Evolutionary conservation across 441 rosid species (phyloP).

Genomic region (Bocquillonia castaneifolia): DNA sequence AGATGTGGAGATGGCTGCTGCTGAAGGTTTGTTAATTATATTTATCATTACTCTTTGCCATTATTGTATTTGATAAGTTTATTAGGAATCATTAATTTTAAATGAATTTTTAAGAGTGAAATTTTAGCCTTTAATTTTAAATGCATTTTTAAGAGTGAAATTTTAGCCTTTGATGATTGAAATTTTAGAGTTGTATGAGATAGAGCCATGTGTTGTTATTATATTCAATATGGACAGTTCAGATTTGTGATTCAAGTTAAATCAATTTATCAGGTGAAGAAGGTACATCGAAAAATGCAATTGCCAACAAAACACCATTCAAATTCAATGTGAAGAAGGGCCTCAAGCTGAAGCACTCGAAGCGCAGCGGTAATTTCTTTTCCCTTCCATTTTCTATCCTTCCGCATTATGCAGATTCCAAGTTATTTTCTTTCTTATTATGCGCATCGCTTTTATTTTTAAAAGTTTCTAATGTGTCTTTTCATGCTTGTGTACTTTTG

Average conservation of each 20-base stretch:
- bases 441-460: not conserved
- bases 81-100: too few species aligned
- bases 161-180: too few species aligned
- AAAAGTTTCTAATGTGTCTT: not conserved
- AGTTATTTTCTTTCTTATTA: not conserved
- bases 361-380: slow-evolving; percentile 41
- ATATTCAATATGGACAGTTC: not conserved
- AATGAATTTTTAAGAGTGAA: too few species aligned
- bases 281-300: slow-evolving; percentile 35
- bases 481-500: not conserved
- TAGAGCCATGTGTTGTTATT: too few species aligned
- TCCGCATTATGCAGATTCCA: not conserved
- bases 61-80: too few species aligned
- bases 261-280: slow-evolving; percentile 18
- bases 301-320: slow-evolving; percentile 26
- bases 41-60: not conserved
- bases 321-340: slow-evolving; percentile 55
- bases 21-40: slow-evolving; percentile 32
- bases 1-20: slow-evolving; percentile 68
- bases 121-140: too few species aligned
- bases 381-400: not conserved
- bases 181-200: too few species aligned
- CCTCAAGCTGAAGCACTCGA: slow-evolving; percentile 48
- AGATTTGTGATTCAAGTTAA: slow-evolving; percentile 3
- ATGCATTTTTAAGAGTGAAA: too few species aligned